Percentiles rank a stretch among this genome's conserved stretches.
Evolutionary conservation across 305 asterid species (phyloP).

Genomic region (Ilex paraguariensis): DNA sequence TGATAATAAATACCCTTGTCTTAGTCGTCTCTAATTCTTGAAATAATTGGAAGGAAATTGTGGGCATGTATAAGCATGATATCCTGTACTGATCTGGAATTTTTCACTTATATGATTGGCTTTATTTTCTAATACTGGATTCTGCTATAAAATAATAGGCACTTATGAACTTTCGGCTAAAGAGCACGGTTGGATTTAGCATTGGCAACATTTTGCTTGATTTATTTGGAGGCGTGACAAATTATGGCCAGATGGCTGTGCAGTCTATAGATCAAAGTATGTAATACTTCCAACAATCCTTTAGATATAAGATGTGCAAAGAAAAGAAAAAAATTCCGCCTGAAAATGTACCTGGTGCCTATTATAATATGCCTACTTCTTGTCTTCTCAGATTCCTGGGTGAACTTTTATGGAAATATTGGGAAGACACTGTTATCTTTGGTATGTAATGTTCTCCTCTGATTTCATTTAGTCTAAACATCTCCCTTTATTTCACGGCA

Average conservation of each 20-base stretch:
- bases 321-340: no score
- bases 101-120: neutral
- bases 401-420: slow-evolving; percentile 86
- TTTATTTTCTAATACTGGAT: slow-evolving; percentile 10
- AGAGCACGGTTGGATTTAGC: slow-evolving; percentile 90
- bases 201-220: slow-evolving; percentile 93
- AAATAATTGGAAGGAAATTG: no score
- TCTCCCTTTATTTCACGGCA: neutral
- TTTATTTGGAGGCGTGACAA: slow-evolving; percentile 75
- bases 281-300: slow-evolving; percentile 16
- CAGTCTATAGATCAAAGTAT: slow-evolving; percentile 90
- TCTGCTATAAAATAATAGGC: slow-evolving; percentile 33
- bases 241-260: slow-evolving; percentile 79
- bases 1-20: neutral
- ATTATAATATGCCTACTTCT: neutral
- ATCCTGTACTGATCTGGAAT: neutral
- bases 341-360: neutral
- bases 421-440: slow-evolving; percentile 90
- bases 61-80: no score
- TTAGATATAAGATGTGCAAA: neutral
- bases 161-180: slow-evolving; percentile 59
- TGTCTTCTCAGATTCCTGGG: slow-evolving; percentile 65
- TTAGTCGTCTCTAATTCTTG: no score
- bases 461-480: neutral
- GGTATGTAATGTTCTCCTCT: slow-evolving; percentile 37